Base-by-base conservation (phyloP, 2,329 filamentous ascomycete genomes). In the Curvularia spicifera region DNA sequence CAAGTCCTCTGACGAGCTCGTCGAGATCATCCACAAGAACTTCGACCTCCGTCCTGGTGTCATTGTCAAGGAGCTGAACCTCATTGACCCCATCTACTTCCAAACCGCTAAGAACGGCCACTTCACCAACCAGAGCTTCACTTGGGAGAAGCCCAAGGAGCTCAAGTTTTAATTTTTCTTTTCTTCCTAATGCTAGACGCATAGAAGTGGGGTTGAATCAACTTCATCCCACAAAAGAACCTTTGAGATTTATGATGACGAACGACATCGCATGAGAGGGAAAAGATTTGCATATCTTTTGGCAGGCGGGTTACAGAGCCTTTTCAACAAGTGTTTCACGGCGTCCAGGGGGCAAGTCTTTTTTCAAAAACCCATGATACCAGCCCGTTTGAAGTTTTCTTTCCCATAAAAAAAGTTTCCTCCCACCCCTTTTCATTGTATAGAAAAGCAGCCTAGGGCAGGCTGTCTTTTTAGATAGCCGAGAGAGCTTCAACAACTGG, bases 71-170 rank as follows among this genome's bases (percentile, higher is more conserved):
- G 93, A 97, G 84, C 90, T 99, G 68, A 90, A 95, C 83, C 87
- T 99, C 68, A 90, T 88, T 81, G 92, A 93, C 82, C 95, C 95
- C 78, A 97, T 98, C 85, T 99, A 99, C 89, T 88, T 88, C 87
- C 87, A 94, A 85, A 99, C 95, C 58, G 95, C 95, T 83, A 97
- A 97, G 91, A 98, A 98, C 84, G 95, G 95, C 74, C 95, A 99
- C 88, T 99, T 99, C 83, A 96, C 93, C 82, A 95, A 97, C 91
- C 95, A 97, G 87, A 84, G 81, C 81, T 99, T 99, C 87, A 88
- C 84, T 82, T 99, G 95, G 95, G 95, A 99, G 89, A 87, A 98
- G 88, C 94, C 95, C 77, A 97, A 97, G 91, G 74, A 85, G 71
- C 91, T 99, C 77, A 93, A 91, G 83, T 90, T 91, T 82, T 98